Evolutionary conservation across 2,329 filamentous ascomycete genomes (phyloP).

Genomic region (Dendrostoma leiphaemia): DNA sequence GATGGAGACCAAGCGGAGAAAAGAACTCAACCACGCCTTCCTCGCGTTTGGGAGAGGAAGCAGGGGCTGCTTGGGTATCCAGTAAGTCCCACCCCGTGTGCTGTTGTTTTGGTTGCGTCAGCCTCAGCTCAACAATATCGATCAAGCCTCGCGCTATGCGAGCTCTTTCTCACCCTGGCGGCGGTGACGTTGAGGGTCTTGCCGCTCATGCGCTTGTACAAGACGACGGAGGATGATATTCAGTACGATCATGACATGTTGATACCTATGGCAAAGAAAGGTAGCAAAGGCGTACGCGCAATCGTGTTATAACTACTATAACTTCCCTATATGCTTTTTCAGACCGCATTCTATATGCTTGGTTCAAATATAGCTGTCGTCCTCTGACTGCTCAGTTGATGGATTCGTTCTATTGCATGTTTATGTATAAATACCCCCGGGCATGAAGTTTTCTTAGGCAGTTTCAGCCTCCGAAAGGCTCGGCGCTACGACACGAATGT

Average conservation of each 20-base stretch:
- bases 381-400: too few relatives aligned
- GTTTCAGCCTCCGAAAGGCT: too few relatives aligned
- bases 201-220: constrained; percentile 16
- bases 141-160: constrained; percentile 19
- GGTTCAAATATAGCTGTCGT: too few relatives aligned
- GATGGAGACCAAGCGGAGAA: constrained; percentile 17
- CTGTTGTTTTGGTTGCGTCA: too few relatives aligned
- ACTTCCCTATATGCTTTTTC: too few relatives aligned
- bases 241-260: constrained; percentile 19
- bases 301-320: background rate
- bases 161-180: constrained; percentile 19
- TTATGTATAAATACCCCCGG: too few relatives aligned
- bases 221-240: constrained; percentile 20
- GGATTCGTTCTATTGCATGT: too few relatives aligned
- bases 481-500: too few relatives aligned
- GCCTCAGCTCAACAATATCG: too few relatives aligned
- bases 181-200: constrained; percentile 18
- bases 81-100: too few relatives aligned
- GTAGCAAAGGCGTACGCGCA: background rate
- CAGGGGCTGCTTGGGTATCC: constrained; percentile 24
- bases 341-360: too few relatives aligned
- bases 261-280: constrained; percentile 20
- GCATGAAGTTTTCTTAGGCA: too few relatives aligned
- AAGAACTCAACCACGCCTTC: constrained; percentile 18
- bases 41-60: constrained; percentile 25